Evolutionary conservation across 371 early-diverging fungal species (phyloP), one percentile per base, ranked within the genome.

Genomic region (Mortierella sp.): DNA sequence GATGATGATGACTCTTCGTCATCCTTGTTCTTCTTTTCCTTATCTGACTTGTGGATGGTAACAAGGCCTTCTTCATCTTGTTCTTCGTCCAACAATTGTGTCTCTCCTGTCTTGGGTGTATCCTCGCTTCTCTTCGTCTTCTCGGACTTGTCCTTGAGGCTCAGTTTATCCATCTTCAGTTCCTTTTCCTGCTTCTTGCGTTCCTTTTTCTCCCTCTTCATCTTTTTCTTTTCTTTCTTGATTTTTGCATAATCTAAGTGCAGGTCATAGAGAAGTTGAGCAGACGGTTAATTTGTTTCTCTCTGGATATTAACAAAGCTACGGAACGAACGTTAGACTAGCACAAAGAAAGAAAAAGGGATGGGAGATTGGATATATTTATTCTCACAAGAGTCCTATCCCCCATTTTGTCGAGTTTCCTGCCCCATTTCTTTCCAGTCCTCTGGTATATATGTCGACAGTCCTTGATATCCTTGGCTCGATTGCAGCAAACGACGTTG

Each of bases 191-290:
- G 61, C 26, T 73, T 73, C 63, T 73, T 67, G 17, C 67, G 68
- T 34, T 67, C 60, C 51, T 73, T 73, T n/a, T n/a, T n/a, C n/a
- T n/a, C n/a, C n/a, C 63, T 75, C 51, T 68, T 79, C 30, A 39
- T 62, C 48, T 56, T 66, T 31, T 73, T 73, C 63, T 73, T 67
- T 21, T 73, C 73, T 34, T 67, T 60, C 51, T 73, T 73, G 23
- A 52, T 32, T 59, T 66, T 73, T 47, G 34, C 49, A 41, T 73
- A 56, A 50, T 73, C 73, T 73, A 73, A 19, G 14, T 19, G 32
- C 23, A 27, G 31, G 26, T 6, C 15, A 46, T 17, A 19, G 53
- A 39, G 30, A 17, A 44, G 30, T 21, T 37, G 56, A n/a, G n/a
- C n/a, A n/a, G n/a, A n/a, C n/a, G n/a, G n/a, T n/a, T n/a, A n/a